Evolutionary conservation across 495 filamentous ascomycete genomes (phyloP).

Genomic region (Aspergillus sclerotiicarbonarius): DNA sequence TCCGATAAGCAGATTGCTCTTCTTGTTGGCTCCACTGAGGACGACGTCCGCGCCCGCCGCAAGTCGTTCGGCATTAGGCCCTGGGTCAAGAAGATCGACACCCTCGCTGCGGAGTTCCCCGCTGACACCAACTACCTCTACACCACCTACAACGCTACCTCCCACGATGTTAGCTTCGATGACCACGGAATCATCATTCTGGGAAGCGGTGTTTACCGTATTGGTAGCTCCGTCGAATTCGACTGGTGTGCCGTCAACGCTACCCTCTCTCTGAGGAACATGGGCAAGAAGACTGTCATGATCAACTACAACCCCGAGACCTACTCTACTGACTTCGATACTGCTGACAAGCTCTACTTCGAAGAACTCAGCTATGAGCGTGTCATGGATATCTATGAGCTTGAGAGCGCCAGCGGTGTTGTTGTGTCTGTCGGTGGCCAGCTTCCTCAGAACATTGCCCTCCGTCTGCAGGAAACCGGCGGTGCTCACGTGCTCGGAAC

Average conservation of each 20-base stretch:
- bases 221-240: slow-evolving; percentile 96
- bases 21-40: slow-evolving; percentile 81
- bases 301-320: slow-evolving; percentile 97
- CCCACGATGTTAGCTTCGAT: slow-evolving; percentile 92
- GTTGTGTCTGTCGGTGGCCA: slow-evolving; percentile 96
- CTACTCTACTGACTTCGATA: slow-evolving; percentile 85
- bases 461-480: slow-evolving; percentile 88
- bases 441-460: slow-evolving; percentile 94
- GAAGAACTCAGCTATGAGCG: slow-evolving; percentile 96
- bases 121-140: slow-evolving; percentile 96
- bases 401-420: slow-evolving; percentile 82
- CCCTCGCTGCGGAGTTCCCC: slow-evolving; percentile 96
- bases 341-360: slow-evolving; percentile 93
- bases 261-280: slow-evolving; percentile 75
- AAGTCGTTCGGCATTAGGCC: slow-evolving; percentile 81
- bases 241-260: slow-evolving; percentile 98
- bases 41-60: slow-evolving; percentile 81
- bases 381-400: slow-evolving; percentile 98
- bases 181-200: slow-evolving; percentile 89
- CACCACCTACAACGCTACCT: slow-evolving; percentile 96
- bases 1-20: slow-evolving; percentile 92
- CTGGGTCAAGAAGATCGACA: slow-evolving; percentile 98
- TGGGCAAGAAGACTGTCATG: slow-evolving; percentile 98
- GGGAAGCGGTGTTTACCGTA: slow-evolving; percentile 93
- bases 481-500: slow-evolving; percentile 88